Conservation (phyloP, 2,329 filamentous ascomycete genomes). For the Dactylellina leptospora region DNA sequence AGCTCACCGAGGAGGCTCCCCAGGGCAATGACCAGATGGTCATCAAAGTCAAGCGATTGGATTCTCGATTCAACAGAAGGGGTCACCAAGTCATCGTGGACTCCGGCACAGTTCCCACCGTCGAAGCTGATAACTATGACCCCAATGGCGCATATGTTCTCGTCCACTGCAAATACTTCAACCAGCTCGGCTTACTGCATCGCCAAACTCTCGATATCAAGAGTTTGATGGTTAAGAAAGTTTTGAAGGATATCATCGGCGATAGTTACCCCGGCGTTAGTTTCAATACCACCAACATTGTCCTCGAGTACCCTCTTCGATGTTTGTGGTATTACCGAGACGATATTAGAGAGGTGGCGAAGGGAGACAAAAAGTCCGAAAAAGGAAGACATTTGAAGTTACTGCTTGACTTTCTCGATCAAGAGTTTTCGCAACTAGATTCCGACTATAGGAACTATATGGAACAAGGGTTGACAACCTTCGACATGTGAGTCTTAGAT, state of each 20-base stretch:
- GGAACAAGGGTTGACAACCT: conserved; percentile 56
- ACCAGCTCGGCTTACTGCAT: conserved; percentile 33
- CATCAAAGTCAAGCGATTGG: conserved; percentile 53
- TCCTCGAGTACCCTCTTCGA: conserved; percentile 52
- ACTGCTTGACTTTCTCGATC: conserved; percentile 54
- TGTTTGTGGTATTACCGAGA: conserved; percentile 54
- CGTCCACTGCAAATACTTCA: conserved; percentile 51
- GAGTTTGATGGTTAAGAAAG: conserved; percentile 54
- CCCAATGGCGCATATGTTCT: conserved; percentile 49
- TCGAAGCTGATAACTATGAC: conserved; percentile 40
- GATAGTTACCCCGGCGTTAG: conserved; percentile 55
- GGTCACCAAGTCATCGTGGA: conserved; percentile 45
- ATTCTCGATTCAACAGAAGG: conserved; percentile 42
- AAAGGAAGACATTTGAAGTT: conserved; percentile 53
- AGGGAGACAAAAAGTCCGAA: conserved; percentile 47
- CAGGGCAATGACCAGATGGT: conserved; percentile 53
- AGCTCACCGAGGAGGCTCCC: conserved; percentile 53
- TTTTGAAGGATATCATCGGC: conserved; percentile 54
- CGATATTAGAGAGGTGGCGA: conserved; percentile 43
- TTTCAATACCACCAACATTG: conserved; percentile 53
- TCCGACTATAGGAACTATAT: conserved; percentile 56
- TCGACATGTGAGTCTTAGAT: conserved; percentile 58
- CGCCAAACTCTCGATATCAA: conserved; percentile 55
- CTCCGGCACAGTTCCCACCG: conserved; percentile 41
- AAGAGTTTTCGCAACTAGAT: conserved; percentile 52